phyloP scores from a whole-genome alignment of 140 eudicot genomes.

The Erigeron philadelphicus region DNA sequence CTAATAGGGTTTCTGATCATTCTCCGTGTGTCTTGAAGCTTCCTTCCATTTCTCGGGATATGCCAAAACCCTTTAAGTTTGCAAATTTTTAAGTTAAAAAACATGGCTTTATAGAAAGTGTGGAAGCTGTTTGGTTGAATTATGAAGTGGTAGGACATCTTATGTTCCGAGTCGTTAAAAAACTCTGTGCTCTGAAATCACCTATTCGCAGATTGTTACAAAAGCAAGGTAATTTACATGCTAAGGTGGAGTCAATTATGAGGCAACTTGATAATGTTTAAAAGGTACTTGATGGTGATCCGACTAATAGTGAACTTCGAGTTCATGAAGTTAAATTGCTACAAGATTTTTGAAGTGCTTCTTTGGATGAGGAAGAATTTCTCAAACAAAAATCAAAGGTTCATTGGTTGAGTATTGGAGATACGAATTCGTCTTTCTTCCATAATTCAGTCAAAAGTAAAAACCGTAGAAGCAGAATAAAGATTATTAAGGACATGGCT shows the following conservation, averaged over 20 bases:
- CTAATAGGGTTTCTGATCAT: too few species aligned
- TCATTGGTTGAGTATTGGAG: too few species aligned
- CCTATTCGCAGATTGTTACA: background rate
- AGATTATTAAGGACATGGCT: background rate
- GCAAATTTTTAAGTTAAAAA: background rate
- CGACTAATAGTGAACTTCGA: background rate
- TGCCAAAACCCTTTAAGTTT: too few species aligned
- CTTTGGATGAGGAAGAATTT: too few species aligned
- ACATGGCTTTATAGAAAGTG: background rate
- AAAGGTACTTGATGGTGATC: background rate
- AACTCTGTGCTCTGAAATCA: background rate
- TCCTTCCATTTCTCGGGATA: too few species aligned
- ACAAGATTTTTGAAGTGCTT: background rate
- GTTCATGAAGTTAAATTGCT: background rate
- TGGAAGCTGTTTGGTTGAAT: background rate
- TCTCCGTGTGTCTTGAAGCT: too few species aligned
- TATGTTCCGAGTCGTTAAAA: background rate
- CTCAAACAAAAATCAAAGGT: too few species aligned
- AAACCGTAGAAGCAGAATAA: background rate
- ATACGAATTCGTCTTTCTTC: background rate
- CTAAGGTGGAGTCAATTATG: too few species aligned
- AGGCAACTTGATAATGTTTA: background rate
- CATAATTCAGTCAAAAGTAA: background rate
- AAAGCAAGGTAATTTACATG: background rate
- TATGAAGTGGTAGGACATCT: background rate